Conservation (phyloP, 176 grass and related monocot species). For the Echinochloa phyllopogon region DNA sequence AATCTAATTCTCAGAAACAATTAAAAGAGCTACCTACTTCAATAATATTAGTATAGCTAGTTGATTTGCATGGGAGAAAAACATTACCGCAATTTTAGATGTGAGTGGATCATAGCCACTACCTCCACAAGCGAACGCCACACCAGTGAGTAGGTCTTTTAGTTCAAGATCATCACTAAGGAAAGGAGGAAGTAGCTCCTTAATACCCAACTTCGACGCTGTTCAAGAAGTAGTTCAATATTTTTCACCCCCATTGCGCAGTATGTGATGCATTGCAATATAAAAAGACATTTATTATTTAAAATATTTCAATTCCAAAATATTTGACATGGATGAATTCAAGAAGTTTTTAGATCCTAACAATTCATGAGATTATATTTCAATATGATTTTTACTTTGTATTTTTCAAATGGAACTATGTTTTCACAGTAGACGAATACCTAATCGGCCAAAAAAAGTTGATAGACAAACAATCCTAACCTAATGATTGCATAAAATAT, state of each 20-base stretch:
- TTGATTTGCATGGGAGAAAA: background rate
- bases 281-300: background rate
- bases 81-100: conserved; percentile 31
- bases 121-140: conserved; percentile 55
- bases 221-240: background rate
- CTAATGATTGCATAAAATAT: too few species aligned
- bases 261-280: background rate
- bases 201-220: conserved; percentile 56
- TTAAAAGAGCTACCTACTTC: background rate
- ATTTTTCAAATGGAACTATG: background rate
- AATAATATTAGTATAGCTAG: background rate
- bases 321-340: background rate
- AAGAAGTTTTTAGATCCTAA: background rate
- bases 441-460: too few species aligned
- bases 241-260: background rate
- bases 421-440: too few species aligned
- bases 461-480: too few species aligned
- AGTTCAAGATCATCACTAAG: conserved; percentile 26
- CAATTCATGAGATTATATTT: background rate
- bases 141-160: conserved; percentile 61
- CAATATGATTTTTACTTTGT: background rate
- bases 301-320: background rate
- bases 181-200: conserved; percentile 55
- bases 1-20: background rate
- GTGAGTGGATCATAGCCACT: conserved; percentile 68